Percentiles rank a stretch among this genome's conserved stretches.
phyloP scores from a whole-genome alignment of 768 basidiomycete species.

The Pholiota microspora region DNA sequence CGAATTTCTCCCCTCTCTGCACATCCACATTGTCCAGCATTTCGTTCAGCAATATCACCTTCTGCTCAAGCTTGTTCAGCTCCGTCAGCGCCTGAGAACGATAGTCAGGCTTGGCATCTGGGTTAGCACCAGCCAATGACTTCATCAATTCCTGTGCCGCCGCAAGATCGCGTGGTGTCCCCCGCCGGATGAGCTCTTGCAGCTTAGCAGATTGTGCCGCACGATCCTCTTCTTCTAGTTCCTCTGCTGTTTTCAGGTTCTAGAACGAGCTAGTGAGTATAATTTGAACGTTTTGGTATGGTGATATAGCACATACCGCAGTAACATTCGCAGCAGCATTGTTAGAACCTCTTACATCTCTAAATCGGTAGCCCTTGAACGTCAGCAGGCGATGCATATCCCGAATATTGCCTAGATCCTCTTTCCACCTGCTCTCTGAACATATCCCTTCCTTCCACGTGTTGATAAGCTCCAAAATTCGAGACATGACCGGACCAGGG shows the following conservation, averaged over 20 bases:
- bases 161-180: conserved; percentile 92
- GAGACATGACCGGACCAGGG: conserved; percentile 91
- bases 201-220: conserved; percentile 95
- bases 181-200: conserved; percentile 96
- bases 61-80: conserved; percentile 91
- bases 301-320: conserved; percentile 34
- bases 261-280: conserved; percentile 24
- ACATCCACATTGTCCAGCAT: conserved; percentile 91
- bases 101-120: conserved; percentile 93
- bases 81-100: conserved; percentile 86
- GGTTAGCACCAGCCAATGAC: conserved; percentile 89
- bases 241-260: conserved; percentile 93
- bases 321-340: conserved; percentile 29
- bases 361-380: conserved; percentile 89
- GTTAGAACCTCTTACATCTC: conserved; percentile 44
- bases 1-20: conserved; percentile 73
- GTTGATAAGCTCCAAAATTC: conserved; percentile 90
- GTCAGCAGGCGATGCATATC: conserved; percentile 95
- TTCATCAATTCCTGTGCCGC: conserved; percentile 99
- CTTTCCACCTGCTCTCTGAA: conserved; percentile 85
- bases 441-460: conserved; percentile 96
- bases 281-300: neutral
- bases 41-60: conserved; percentile 94
- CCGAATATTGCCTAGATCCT: conserved; percentile 93
- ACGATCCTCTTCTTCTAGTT: conserved; percentile 94